Percentiles rank a stretch among this genome's conserved stretches.
Conservation (phyloP, 73 alveolate species). For the Paramecium caudatum region DNA sequence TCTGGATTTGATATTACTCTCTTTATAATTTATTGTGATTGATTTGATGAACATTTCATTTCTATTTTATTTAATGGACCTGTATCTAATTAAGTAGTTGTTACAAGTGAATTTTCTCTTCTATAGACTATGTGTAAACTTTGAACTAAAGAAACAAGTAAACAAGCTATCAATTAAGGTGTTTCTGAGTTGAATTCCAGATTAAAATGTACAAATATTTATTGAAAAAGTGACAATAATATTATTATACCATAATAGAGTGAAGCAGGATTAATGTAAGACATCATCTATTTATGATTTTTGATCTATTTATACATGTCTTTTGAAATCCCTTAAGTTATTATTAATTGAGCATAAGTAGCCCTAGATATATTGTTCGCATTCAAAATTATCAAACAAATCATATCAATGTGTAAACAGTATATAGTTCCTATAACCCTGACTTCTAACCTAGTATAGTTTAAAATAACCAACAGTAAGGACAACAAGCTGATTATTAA, state of each 20-base stretch:
- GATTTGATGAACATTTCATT: too few relatives aligned
- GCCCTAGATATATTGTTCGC: not conserved
- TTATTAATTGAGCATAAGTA: constrained; percentile 24
- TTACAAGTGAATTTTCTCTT: not conserved
- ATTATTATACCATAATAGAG: not conserved
- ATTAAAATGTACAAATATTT: not conserved
- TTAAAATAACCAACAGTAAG: not conserved
- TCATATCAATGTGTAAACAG: constrained; percentile 7
- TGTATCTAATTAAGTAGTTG: not conserved
- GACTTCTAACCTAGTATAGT: not conserved
- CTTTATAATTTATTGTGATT: too few relatives aligned
- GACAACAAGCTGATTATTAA: not conserved
- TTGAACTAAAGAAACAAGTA: not conserved
- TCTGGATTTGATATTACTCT: not conserved
- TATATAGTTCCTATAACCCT: not conserved
- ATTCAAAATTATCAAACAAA: constrained; percentile 23
- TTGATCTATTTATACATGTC: too few relatives aligned
- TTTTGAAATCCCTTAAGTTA: not conserved
- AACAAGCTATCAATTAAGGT: not conserved
- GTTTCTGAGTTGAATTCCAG: not conserved
- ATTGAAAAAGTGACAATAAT: not conserved
- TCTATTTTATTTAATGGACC: not conserved
- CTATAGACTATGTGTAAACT: not conserved
- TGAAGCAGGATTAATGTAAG: not conserved
- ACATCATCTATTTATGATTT: too few relatives aligned